Conservation (phyloP, 108 stramenopile species). For the Nannochloropsis oceanica region DNA sequence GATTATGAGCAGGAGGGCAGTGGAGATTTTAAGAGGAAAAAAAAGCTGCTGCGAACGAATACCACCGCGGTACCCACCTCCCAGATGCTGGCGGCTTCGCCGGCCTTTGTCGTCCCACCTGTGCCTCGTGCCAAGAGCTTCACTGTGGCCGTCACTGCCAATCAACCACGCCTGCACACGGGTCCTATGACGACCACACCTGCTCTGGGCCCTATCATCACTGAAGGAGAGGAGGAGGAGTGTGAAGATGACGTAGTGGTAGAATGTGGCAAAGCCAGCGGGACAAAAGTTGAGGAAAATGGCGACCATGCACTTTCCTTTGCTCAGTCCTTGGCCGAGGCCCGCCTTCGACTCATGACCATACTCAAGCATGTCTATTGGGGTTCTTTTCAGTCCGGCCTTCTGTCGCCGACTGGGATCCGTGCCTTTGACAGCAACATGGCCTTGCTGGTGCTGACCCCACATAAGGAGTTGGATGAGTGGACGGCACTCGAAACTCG, state of each 20-base stretch:
- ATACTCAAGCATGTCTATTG: not conserved
- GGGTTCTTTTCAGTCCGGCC: not conserved
- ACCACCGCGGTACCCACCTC: too few relatives aligned
- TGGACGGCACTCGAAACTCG: not conserved
- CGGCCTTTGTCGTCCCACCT: too few relatives aligned
- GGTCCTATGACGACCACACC: not conserved
- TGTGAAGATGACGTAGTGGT: too few relatives aligned
- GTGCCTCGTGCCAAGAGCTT: too few relatives aligned
- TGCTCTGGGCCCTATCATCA: not conserved
- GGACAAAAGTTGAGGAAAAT: too few relatives aligned
- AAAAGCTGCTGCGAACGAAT: not conserved
- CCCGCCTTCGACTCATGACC: not conserved
- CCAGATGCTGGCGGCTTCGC: too few relatives aligned
- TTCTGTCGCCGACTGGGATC: not conserved
- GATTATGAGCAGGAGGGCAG: not conserved
- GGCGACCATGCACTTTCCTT: not conserved
- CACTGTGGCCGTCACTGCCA: not conserved
- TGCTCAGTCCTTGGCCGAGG: not conserved
- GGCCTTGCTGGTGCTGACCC: not conserved
- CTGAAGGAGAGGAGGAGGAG: too few relatives aligned
- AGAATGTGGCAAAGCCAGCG: too few relatives aligned
- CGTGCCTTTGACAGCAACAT: not conserved
- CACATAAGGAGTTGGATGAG: not conserved
- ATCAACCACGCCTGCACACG: not conserved
- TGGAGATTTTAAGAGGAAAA: not conserved